Conservation (phyloP, 345 rosid genomes). For the Citrus trifoliata region DNA sequence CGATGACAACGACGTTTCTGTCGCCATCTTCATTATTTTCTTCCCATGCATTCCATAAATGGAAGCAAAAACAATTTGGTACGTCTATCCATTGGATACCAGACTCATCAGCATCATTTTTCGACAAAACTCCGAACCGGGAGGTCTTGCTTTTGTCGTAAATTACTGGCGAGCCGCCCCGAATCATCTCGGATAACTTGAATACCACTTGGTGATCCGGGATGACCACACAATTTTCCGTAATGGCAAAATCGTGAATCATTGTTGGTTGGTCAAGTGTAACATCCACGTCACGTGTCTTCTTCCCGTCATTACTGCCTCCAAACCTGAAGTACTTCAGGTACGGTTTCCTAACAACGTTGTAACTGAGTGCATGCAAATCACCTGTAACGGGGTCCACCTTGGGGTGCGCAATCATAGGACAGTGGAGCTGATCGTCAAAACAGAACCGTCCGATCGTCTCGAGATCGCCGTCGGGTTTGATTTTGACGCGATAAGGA, state of each 20-base stretch:
- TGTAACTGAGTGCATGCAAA: constrained; percentile 57
- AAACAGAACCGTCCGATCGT: constrained; percentile 60
- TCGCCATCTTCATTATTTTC: constrained; percentile 37
- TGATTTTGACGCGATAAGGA: constrained; percentile 59
- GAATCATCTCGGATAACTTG: constrained; percentile 59
- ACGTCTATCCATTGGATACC: constrained; percentile 52
- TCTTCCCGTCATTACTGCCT: constrained; percentile 29
- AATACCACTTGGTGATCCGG: constrained; percentile 83
- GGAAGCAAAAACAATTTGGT: constrained; percentile 64
- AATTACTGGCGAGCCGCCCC: constrained; percentile 74
- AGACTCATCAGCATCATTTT: constrained; percentile 37
- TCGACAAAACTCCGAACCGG: constrained; percentile 50
- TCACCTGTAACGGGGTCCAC: constrained; percentile 62
- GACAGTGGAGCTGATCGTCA: constrained; percentile 42
- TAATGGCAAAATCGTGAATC: constrained; percentile 75
- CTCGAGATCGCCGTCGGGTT: constrained; percentile 48
- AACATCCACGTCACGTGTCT: constrained; percentile 48
- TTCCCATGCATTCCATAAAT: constrained; percentile 84
- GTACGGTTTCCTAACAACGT: constrained; percentile 50
- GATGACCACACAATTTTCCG: constrained; percentile 47
- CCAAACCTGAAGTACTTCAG: constrained; percentile 56
- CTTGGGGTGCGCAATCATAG: constrained; percentile 81
- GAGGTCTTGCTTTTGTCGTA: constrained; percentile 45
- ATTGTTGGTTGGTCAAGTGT: constrained; percentile 49
- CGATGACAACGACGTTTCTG: constrained; percentile 40